phyloP scores from a whole-genome alignment of 139 green algal genomes.

The Chlorella sp. region DNA sequence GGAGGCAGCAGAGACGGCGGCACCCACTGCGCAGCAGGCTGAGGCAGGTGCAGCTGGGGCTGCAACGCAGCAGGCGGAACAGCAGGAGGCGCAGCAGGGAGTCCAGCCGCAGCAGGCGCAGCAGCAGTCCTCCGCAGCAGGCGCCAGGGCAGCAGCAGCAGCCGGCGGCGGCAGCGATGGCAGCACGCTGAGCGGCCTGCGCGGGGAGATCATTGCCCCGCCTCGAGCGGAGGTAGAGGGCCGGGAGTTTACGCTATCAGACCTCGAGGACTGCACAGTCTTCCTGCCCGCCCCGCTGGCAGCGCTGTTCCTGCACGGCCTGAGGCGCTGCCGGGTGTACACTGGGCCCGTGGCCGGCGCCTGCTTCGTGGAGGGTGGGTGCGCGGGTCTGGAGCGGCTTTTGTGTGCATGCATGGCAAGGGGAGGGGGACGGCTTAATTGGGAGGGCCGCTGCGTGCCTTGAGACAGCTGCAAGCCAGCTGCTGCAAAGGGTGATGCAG shows the following conservation, averaged over 20 bases:
- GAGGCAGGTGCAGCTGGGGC: not conserved
- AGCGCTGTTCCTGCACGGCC: conserved; percentile 58
- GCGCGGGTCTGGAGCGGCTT: not conserved
- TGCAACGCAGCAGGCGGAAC: not conserved
- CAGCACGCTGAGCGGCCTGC: conserved; percentile 49
- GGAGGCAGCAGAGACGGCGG: conserved; percentile 12
- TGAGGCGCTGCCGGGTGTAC: conserved; percentile 55
- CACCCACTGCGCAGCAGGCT: not conserved
- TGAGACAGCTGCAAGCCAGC: not conserved
- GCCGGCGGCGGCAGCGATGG: not conserved
- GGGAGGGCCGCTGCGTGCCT: not conserved
- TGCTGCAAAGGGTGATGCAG: too few relatives aligned
- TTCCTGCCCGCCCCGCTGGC: conserved; percentile 63
- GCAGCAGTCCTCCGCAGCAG: not conserved
- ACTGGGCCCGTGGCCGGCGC: conserved; percentile 70
- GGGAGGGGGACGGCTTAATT: too few relatives aligned
- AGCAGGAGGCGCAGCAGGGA: not conserved
- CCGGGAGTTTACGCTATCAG: conserved; percentile 36
- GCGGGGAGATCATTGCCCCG: conserved; percentile 36
- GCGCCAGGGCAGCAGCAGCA: not conserved
- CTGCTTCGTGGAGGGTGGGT: conserved; percentile 57
- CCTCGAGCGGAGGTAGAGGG: conserved; percentile 1
- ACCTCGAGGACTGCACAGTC: conserved; percentile 60
- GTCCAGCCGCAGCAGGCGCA: not conserved
- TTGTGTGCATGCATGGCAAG: not conserved